A percentile compares a stretch with the other conserved stretches of the same genome.
phyloP scores from a whole-genome alignment of 2,329 filamentous ascomycete genomes.

The Aspergillus nomiae region DNA sequence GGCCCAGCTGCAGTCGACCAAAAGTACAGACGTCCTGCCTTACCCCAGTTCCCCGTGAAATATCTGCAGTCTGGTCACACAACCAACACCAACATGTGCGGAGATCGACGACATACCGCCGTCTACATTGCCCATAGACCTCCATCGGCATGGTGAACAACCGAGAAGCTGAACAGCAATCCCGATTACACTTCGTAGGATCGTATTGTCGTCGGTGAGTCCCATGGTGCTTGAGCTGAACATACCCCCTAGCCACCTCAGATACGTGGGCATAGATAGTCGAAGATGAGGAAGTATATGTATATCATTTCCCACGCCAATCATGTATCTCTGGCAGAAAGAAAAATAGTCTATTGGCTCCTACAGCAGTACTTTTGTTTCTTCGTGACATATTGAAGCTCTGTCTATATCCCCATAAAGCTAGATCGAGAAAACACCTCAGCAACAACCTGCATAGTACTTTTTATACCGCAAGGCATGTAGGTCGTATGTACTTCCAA shows the following conservation, averaged over 20 bases:
- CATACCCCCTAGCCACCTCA: not conserved
- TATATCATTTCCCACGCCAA: not conserved
- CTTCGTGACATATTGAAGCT: not conserved
- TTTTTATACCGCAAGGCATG: not conserved
- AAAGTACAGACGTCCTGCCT: not conserved
- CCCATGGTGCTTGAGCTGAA: not conserved
- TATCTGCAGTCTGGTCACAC: slow-evolving; percentile 2
- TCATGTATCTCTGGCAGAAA: not conserved
- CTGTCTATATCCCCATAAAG: not conserved
- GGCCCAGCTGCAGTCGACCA: not conserved
- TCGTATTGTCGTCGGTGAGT: not conserved
- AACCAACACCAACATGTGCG: not conserved
- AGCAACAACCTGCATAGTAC: not conserved
- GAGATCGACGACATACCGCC: not conserved
- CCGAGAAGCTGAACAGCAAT: not conserved
- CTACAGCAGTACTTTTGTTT: not conserved
- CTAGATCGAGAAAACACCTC: too few species aligned
- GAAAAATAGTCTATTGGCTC: not conserved
- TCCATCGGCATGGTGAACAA: not conserved
- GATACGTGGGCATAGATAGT: not conserved
- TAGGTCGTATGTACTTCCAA: not conserved
- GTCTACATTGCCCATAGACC: not conserved
- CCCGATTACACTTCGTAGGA: not conserved
- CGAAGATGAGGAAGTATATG: not conserved
- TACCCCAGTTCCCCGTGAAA: slow-evolving; percentile 6